Base-by-base conservation (phyloP, 2,329 filamentous ascomycete genomes). In the Acephala macrosclerotiorum region DNA sequence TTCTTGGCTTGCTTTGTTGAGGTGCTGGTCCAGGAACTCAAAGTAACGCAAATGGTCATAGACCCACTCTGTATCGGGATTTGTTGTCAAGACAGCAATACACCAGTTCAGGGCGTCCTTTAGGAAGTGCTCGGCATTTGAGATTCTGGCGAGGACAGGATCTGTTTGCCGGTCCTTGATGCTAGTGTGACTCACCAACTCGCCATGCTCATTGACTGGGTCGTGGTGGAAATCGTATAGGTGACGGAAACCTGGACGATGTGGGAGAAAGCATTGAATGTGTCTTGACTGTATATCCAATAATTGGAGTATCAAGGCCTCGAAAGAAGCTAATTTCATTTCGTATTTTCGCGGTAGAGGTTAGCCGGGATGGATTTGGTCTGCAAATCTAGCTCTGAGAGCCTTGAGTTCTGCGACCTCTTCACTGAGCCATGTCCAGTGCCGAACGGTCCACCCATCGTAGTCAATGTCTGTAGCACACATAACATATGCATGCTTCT, bases 21-120 rank as follows among this genome's bases (percentile, higher is more conserved):
- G 61, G 8, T 64, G 42, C 3, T 61, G 1, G 12, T 67, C 58
- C 4, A 64, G 25, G 25, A 67, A 45, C 6, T 47, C 58, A 22
- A 67, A 67, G 18, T 58, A 4, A 2, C 58, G 29, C 42, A n/a
- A 26, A 35, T 64, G 61, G 22, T 67, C 65, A 35, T 22, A 55
- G 26, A 35, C 38, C 42, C 25, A 22, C n/a, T 57, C 36, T 2
- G 6, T 49, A 20, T 67, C 29, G 2, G 53, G 53, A 18, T 35
- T 35, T 2, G 53, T 38, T 12, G 26, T n/a, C 14, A 56, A 38
- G 6, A 18, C 20, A 18, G 2, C 12, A 6, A 56, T 4, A 20
- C 3, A 35, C 26, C 29, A 56, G 14, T 18, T 11, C 2, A 56
- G 35, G 11, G 35, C 14, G 22, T 56, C 53, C n/a, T 56, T 35